phyloP scores from a whole-genome alignment of 768 basidiomycete species.

The Amanita brunnescens region DNA sequence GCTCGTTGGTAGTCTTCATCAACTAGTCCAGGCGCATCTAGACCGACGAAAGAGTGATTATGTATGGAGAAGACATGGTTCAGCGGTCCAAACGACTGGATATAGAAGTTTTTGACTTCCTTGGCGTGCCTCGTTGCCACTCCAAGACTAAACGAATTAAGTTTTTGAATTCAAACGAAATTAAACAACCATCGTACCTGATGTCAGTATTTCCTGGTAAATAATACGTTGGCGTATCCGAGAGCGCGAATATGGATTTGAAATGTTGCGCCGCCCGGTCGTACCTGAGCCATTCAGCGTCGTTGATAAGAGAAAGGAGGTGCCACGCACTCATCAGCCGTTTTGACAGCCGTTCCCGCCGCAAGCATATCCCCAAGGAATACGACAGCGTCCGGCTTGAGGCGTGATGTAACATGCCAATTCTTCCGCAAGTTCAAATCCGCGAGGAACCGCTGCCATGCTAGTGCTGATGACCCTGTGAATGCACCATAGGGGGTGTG shows the following conservation, averaged over 20 bases:
- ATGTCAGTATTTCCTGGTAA: constrained; percentile 83
- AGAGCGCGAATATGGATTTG: constrained; percentile 45
- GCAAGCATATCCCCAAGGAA: constrained; percentile 75
- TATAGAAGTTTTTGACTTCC: constrained; percentile 50
- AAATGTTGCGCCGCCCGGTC: constrained; percentile 50
- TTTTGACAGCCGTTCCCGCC: constrained; percentile 45
- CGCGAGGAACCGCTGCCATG: constrained; percentile 35
- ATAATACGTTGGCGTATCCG: constrained; percentile 39
- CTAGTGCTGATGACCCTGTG: constrained; percentile 30
- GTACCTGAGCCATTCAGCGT: constrained; percentile 37
- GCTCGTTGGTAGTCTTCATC: constrained; percentile 74
- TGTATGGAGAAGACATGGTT: constrained; percentile 54
- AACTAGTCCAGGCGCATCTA: constrained; percentile 73
- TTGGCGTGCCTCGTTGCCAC: constrained; percentile 40
- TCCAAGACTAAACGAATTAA: constrained; percentile 37
- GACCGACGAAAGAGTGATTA: constrained; percentile 63
- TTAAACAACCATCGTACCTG: constrained; percentile 32
- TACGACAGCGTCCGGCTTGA: constrained; percentile 58
- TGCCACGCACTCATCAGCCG: constrained; percentile 30
- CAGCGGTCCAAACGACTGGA: constrained; percentile 55
- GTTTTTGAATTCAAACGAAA: not conserved
- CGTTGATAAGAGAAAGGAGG: not conserved
- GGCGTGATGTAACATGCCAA: constrained; percentile 53
- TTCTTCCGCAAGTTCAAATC: constrained; percentile 58
- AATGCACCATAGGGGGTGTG: constrained; percentile 3